Base-by-base conservation (phyloP, 768 basidiomycete species). In the Leccinum variicolor region DNA sequence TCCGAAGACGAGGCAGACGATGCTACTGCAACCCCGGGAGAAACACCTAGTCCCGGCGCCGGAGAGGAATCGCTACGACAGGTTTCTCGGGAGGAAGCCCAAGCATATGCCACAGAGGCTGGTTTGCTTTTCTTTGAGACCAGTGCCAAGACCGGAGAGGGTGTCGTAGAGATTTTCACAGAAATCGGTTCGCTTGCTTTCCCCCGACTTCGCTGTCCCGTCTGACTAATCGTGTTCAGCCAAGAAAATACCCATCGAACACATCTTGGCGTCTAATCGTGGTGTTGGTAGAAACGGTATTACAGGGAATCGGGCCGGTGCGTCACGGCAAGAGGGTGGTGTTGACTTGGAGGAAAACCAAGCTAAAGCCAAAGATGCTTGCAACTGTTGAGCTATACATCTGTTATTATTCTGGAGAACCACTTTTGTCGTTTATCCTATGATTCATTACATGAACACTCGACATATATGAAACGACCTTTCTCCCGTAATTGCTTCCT, bases 61-160 rank as follows among this genome's bases (percentile, higher is more conserved):
- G 77, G 73, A 17, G 88, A 89, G 33, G 91, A 92, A 74, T 86
- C 81, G 61, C 72, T 92, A 66, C 79, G 97, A 64, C 93, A 98
- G 73, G 95, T 99, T 21, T 87, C 93, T 25, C 81, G 86, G 58
- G 96, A 97, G 66, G 97, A 98, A 76, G 97, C 96, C 2, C 89
- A 92, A 69, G 94, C 94, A 8, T 99, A 98, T 70, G 97, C 97
- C 13, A 84, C 90, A 55, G 97, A 98, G 74, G 87, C 90, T n/a
- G 90, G 92, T 1, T 73, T 98, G 45, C 76, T 99, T 43, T 98
- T 98, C 81, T 97, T 96, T 65, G 97, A 99, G 79, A 97, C 95
- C 36, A 92, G 89, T 67, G 97, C 97, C 25, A 99, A 98, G 84
- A 93, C 92, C 5, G 94, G 95, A 17, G 90, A 95, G 67, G 94